Percentiles rank a stretch among this genome's conserved stretches.
These are phyloP conservation scores for Gyrodon lividus DNA, from an alignment of 768 basidiomycete genomes.

Conservation along the genomic window DNA sequence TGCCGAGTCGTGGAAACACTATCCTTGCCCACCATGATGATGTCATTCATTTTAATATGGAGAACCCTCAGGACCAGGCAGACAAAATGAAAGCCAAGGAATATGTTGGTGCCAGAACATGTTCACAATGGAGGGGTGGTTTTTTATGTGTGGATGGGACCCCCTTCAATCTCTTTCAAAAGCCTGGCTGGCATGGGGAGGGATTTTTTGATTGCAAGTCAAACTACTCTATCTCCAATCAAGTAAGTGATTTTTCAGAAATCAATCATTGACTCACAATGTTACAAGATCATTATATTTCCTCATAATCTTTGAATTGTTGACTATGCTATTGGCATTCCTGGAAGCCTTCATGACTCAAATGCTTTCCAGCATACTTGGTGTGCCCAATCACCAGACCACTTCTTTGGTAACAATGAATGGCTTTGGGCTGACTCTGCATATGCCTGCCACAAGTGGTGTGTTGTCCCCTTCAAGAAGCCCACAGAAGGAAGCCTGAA, in stretches of 20 bases:
- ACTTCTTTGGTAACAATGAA: conserved; percentile 6
- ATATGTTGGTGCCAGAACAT: neutral
- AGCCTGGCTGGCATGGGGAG: conserved; percentile 9
- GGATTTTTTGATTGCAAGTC: conserved; percentile 19
- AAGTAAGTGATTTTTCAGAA: no score
- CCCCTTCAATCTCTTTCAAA: conserved; percentile 13
- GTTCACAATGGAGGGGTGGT: conserved; percentile 1
- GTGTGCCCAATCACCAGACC: neutral
- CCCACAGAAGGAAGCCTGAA: conserved; percentile 12
- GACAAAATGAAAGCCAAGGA: conserved; percentile 2
- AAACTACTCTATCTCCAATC: conserved; percentile 16
- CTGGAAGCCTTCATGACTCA: neutral
- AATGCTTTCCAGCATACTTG: neutral
- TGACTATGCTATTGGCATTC: no score
- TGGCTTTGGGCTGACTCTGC: conserved; percentile 15
- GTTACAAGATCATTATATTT: neutral
- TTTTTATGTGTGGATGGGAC: no score
- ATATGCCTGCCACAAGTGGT: conserved; percentile 14
- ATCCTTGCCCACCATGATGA: conserved; percentile 9
- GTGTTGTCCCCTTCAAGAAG: conserved; percentile 25
- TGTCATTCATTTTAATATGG: conserved; percentile 4
- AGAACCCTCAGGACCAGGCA: neutral
- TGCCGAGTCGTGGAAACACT: no score
- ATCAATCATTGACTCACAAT: no score
- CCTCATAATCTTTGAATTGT: no score